A percentile compares a stretch with the other conserved stretches of the same genome.
phyloP scores from a whole-genome alignment of 75 land plant species.

The Selaginella moellendorffii region DNA sequence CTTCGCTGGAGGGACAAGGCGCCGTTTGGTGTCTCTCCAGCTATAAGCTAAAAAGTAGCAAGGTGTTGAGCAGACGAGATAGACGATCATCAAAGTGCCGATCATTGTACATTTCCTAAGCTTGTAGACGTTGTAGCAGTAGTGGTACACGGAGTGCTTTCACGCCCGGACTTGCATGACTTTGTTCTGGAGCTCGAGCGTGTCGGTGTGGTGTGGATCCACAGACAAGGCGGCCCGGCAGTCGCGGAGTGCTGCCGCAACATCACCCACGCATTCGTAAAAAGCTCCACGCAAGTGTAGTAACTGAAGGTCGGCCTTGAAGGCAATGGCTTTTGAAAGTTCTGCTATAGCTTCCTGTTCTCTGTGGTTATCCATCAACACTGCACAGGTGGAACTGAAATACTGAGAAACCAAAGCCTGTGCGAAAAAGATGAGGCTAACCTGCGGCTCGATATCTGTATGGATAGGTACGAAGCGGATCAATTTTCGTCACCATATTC shows the following conservation, averaged over 20 bases:
- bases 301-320: conserved; percentile 78
- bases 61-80: too few relatives aligned
- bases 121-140: too few relatives aligned
- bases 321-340: conserved; percentile 63
- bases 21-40: too few relatives aligned
- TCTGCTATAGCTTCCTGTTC: conserved; percentile 73
- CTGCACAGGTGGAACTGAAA: too few relatives aligned
- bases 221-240: conserved; percentile 82
- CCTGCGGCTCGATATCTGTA: conserved; percentile 10
- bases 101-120: too few relatives aligned
- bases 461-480: conserved; percentile 6
- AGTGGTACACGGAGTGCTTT: too few relatives aligned
- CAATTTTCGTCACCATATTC: background rate
- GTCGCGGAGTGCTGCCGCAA: conserved; percentile 44
- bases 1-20: too few relatives aligned
- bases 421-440: too few relatives aligned
- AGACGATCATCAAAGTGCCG: too few relatives aligned
- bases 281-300: conserved; percentile 85
- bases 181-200: conserved; percentile 50
- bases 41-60: too few relatives aligned
- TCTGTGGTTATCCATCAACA: conserved; percentile 81
- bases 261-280: conserved; percentile 69
- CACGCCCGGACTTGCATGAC: too few relatives aligned
- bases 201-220: conserved; percentile 62
- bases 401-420: too few relatives aligned